These are phyloP conservation scores for Sarocladium strictum DNA, from an alignment of 2,329 filamentous ascomycete genomes.

Conservation along the genomic window DNA sequence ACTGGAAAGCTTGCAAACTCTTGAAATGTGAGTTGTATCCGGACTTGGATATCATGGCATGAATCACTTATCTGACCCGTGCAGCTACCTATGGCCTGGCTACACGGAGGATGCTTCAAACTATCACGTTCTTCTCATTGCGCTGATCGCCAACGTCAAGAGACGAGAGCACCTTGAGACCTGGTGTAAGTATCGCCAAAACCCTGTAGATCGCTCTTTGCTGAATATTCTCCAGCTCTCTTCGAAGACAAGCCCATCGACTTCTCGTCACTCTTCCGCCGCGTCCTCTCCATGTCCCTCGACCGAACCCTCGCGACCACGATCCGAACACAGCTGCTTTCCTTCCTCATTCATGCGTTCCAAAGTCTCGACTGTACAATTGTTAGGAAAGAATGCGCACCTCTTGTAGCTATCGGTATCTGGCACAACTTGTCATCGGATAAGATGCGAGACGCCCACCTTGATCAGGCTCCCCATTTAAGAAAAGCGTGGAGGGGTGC, in stretches of 20 bases:
- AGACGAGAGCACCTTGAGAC: conserved; percentile 78
- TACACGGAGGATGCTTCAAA: conserved; percentile 87
- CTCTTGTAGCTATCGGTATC: conserved; percentile 86
- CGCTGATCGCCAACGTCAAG: conserved; percentile 82
- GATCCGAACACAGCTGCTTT: conserved; percentile 76
- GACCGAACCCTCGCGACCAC: conserved; percentile 59
- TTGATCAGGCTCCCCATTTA: conserved; percentile 68
- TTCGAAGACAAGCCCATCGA: conserved; percentile 73
- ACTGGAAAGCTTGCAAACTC: conserved; percentile 82
- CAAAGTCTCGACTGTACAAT: conserved; percentile 86
- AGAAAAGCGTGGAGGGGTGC: conserved; percentile 89
- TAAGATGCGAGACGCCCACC: conserved; percentile 61
- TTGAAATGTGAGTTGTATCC: conserved; percentile 62
- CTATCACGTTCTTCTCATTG: conserved; percentile 82
- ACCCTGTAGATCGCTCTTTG: not conserved
- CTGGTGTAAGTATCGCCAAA: conserved; percentile 58
- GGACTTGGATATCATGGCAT: not conserved
- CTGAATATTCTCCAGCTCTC: conserved; percentile 42
- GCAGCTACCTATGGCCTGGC: conserved; percentile 87
- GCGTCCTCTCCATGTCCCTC: conserved; percentile 80
- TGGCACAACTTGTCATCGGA: conserved; percentile 91
- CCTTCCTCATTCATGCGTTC: conserved; percentile 85
- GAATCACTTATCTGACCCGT: conserved; percentile 18
- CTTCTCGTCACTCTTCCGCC: conserved; percentile 85
- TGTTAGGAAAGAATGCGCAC: conserved; percentile 92